These are phyloP conservation scores for Fusarium camptoceras DNA, from an alignment of 2,329 filamentous ascomycete species.

Conservation along the genomic window DNA sequence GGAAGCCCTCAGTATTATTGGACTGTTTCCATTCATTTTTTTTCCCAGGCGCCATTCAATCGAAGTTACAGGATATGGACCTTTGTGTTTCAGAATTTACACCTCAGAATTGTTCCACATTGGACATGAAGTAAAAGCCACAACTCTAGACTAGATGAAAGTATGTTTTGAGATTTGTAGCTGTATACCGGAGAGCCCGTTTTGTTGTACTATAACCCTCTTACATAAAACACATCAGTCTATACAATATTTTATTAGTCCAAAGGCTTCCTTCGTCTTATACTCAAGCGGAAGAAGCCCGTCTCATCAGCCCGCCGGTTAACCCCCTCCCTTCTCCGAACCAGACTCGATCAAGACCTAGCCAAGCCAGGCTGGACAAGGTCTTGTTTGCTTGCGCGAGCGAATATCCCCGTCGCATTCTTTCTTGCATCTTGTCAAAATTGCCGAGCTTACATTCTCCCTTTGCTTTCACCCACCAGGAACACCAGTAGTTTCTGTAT, in stretches of 20 bases:
- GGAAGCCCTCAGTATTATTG: too few species aligned
- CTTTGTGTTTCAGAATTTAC: background rate
- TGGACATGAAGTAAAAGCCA: background rate
- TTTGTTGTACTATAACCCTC: background rate
- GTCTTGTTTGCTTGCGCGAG: conserved; percentile 12
- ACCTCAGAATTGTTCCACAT: background rate
- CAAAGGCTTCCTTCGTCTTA: background rate
- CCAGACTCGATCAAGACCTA: background rate
- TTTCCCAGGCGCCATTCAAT: background rate
- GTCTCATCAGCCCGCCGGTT: conserved; percentile 16
- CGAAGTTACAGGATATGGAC: background rate
- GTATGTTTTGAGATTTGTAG: background rate
- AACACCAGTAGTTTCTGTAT: background rate
- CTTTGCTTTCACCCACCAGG: background rate
- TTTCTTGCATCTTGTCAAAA: conserved; percentile 30
- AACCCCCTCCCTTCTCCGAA: conserved; percentile 35
- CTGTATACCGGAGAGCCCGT: background rate
- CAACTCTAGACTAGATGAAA: background rate
- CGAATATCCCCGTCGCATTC: conserved; percentile 8
- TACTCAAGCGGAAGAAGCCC: conserved; percentile 2
- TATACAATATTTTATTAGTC: background rate
- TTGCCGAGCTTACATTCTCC: conserved; percentile 1
- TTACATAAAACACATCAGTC: background rate
- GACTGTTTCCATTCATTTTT: too few species aligned
- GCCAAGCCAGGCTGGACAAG: conserved; percentile 13